Evolutionary conservation across 2,329 filamentous ascomycete genomes (phyloP).

Genomic region (Colletotrichum cereale): DNA sequence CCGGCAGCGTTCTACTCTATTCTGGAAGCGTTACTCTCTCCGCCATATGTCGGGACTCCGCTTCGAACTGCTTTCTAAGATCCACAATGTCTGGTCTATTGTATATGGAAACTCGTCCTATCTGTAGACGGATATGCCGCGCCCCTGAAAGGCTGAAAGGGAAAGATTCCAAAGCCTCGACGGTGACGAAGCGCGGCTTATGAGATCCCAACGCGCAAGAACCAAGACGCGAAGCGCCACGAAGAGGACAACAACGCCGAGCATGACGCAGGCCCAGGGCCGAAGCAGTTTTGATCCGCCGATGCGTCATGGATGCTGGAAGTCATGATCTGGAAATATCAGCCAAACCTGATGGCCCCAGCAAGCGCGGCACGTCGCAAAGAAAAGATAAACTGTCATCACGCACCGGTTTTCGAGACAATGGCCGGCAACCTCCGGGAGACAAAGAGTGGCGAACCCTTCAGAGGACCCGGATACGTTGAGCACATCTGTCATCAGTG

Average conservation of each 20-base stretch:
- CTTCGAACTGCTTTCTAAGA: not conserved
- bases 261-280: not conserved
- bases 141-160: too few relatives aligned
- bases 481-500: too few relatives aligned
- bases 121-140: not conserved
- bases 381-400: not conserved
- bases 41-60: not conserved
- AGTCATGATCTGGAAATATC: too few relatives aligned
- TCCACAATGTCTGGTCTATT: not conserved
- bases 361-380: not conserved
- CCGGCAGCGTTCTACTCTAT: slow-evolving; percentile 6
- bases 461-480: not conserved
- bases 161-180: not conserved
- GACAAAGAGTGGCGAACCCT: not conserved
- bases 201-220: too few relatives aligned
- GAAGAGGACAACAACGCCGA: not conserved
- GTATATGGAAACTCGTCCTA: not conserved
- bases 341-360: not conserved
- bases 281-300: not conserved
- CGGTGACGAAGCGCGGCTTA: not conserved
- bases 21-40: not conserved
- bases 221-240: too few relatives aligned
- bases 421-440: not conserved
- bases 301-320: not conserved
- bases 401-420: not conserved